A percentile compares a stretch with the other conserved stretches of the same genome.
These are phyloP conservation scores for Eimeria brunetti DNA, from an alignment of 169 alveolate species.

Conservation along the genomic window DNA sequence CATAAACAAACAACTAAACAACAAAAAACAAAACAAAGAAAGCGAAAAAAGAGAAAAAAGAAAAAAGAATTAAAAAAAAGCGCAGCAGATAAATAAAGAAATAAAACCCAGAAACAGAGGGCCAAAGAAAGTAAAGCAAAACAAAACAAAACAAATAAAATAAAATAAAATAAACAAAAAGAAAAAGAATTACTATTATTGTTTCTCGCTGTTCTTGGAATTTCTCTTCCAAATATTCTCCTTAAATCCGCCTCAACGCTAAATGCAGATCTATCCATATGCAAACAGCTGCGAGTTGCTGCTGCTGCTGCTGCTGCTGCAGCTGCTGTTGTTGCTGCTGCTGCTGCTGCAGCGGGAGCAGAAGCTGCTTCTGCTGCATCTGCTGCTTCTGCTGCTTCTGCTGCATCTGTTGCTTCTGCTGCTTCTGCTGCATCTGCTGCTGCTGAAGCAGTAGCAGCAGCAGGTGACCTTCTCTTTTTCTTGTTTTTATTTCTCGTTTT, in stretches of 20 bases:
- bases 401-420: no score
- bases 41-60: no score
- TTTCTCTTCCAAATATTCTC: conserved; percentile 54
- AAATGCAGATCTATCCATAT: conserved; percentile 51
- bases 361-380: no score
- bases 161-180: not conserved
- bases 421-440: not conserved
- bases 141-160: not conserved
- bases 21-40: not conserved
- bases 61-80: no score
- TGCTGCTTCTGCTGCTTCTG: no score
- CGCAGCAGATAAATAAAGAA: no score
- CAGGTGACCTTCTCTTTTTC: not conserved
- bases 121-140: not conserved
- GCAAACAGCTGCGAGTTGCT: conserved; percentile 21
- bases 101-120: no score
- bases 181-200: not conserved
- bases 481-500: not conserved
- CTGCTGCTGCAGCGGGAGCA: no score
- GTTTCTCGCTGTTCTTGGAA: not conserved
- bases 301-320: not conserved
- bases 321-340: not conserved
- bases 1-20: no score
- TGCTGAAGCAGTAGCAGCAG: no score
- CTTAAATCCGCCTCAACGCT: conserved; percentile 23